These are phyloP conservation scores for Sporothrix schenckii DNA, from an alignment of 2,329 filamentous ascomycete species.

Conservation along the genomic window DNA sequence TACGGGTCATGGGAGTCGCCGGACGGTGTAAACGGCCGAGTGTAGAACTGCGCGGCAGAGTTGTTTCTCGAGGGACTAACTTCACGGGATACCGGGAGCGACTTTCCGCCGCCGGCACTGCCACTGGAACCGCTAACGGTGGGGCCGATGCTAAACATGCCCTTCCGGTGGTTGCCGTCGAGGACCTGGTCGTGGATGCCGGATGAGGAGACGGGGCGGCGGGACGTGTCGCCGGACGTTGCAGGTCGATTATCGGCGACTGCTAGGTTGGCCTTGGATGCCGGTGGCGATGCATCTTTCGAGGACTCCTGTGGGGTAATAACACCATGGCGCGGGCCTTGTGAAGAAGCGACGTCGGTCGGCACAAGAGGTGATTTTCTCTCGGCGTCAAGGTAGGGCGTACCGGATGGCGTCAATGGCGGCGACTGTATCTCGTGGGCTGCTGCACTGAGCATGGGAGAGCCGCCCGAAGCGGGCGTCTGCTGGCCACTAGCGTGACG, in stretches of 20 bases:
- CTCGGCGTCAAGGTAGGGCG: constrained; percentile 52
- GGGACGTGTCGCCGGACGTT: constrained; percentile 46
- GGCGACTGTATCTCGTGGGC: constrained; percentile 79
- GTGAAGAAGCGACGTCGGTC: constrained; percentile 32
- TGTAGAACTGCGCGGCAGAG: constrained; percentile 65
- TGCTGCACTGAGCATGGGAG: constrained; percentile 68
- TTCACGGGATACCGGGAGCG: constrained; percentile 62
- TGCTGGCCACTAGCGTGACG: constrained; percentile 64
- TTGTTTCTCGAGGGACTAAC: constrained; percentile 64
- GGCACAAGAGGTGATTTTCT: constrained; percentile 39
- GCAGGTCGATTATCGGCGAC: constrained; percentile 47
- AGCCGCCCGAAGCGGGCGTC: constrained; percentile 67
- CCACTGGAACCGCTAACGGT: constrained; percentile 42
- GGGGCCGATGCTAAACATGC: constrained; percentile 57
- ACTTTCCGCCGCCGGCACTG: constrained; percentile 45
- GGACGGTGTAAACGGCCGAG: constrained; percentile 75
- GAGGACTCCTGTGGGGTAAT: constrained; percentile 72
- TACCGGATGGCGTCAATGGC: constrained; percentile 83
- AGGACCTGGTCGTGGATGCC: constrained; percentile 41
- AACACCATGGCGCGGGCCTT: constrained; percentile 39
- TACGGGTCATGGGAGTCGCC: constrained; percentile 85
- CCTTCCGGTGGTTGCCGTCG: constrained; percentile 52
- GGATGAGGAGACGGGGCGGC: constrained; percentile 46
- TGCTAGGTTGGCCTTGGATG: constrained; percentile 44
- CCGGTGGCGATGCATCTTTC: constrained; percentile 53